phyloP scores from a whole-genome alignment of 805 yeast species.

The Ogataea thermomethanolica region DNA sequence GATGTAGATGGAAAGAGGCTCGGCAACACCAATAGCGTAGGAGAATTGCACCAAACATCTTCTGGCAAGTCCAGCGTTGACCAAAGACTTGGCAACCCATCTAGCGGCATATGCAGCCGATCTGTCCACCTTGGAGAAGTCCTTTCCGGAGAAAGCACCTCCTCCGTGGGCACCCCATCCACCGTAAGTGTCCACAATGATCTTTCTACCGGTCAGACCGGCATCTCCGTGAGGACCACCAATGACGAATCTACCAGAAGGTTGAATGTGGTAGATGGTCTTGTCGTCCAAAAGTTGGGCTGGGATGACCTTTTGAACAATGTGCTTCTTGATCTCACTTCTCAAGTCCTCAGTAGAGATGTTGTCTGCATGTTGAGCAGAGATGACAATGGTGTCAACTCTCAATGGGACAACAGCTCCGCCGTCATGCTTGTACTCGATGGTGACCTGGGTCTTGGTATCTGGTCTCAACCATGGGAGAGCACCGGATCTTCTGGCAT shows the following conservation, averaged over 20 bases:
- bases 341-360: conserved; percentile 93
- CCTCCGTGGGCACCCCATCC: conserved; percentile 99
- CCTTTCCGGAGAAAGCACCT: conserved; percentile 99
- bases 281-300: conserved; percentile 85
- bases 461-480: conserved; percentile 98
- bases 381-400: conserved; percentile 96
- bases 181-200: conserved; percentile 99
- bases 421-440: conserved; percentile 88
- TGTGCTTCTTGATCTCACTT: conserved; percentile 68
- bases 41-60: conserved; percentile 98
- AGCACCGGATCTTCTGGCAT: conserved; percentile 94
- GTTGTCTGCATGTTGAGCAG: conserved; percentile 97
- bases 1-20: conserved; percentile 95
- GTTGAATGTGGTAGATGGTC: conserved; percentile 97
- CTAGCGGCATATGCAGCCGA: conserved; percentile 99
- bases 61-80: conserved; percentile 90
- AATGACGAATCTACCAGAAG: conserved; percentile 98
- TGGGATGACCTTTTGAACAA: conserved; percentile 91
- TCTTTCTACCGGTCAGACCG: conserved; percentile 99
- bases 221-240: conserved; percentile 99
- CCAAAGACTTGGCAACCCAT: conserved; percentile 99
- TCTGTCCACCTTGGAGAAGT: conserved; percentile 99
- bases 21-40: conserved; percentile 99
- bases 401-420: conserved; percentile 96
- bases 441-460: conserved; percentile 99